Base-by-base conservation (phyloP, 805 yeast species). In the Starmerella bombicola region DNA sequence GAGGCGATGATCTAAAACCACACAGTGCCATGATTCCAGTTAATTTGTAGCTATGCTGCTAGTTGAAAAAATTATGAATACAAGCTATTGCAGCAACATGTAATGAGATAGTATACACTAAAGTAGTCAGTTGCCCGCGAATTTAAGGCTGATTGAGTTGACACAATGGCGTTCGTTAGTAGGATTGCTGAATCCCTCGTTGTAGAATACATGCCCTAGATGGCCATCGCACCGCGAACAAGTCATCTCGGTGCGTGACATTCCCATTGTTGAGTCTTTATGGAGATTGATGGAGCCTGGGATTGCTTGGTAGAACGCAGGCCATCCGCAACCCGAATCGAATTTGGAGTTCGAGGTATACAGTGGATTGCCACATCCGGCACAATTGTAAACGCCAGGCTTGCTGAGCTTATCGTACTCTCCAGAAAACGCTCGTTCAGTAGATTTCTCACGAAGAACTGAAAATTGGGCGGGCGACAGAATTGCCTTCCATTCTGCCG, bases 241-340 rank as follows among this genome's bases (percentile, higher is more conserved):
- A 47, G 79, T 68, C 78, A 91, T 86, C 58, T 91, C 99, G 10
- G 76, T 82, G 47, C 98, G 69, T 12, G 64, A 66, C 91, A 80
- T 85, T 0, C 97, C 97, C 37, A 64, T 61, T 6, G 78, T 60
- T 0, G 42, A 53, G 59, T 91, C 98, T 16, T 65, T 68, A 43
- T 70, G 61, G 10, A 78, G 66, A 17, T 60, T 68, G 30, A 91
- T 69, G 5, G 94, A 69, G 0, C 85, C 86, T 0, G 94, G 93
- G 30, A 82, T 65, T 1, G 93, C 95, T 43, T 83, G 80, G 59
- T 78, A 88, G 60, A 91, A 91, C 0, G 95, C 86, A 1, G 98
- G 98, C 98, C 98, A 91, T 2, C 98, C 98, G 60, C 98, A 91
- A 40, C 84, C 84, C 10, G 94, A 74, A 43, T 79, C 77, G 54